phyloP scores from a whole-genome alignment of 2,329 filamentous ascomycete genomes.

The Pestalotiopsis sp. region DNA sequence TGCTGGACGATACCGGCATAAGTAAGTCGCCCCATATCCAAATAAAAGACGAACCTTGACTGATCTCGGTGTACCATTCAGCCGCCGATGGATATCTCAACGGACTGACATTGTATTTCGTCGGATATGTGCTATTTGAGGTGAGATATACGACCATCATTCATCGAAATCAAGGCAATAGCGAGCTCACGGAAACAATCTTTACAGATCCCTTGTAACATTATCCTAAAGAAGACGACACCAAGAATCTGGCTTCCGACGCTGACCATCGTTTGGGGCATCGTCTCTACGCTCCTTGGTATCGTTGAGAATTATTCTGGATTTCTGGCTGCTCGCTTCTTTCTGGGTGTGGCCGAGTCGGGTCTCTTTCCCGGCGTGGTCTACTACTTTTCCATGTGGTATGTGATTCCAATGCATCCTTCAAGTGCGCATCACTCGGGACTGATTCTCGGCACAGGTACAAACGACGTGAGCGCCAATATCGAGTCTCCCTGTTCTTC shows the following conservation, averaged over 20 bases:
- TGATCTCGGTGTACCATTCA: conserved; percentile 18
- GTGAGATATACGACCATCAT: conserved; percentile 27
- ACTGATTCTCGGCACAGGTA: conserved; percentile 42
- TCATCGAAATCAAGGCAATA: not conserved
- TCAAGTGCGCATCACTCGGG: too few species aligned
- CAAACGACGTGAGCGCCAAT: conserved; percentile 55
- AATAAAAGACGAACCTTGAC: conserved; percentile 20
- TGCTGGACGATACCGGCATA: conserved; percentile 54
- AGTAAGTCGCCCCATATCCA: conserved; percentile 40
- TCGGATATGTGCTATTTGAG: conserved; percentile 61
- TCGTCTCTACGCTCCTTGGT: conserved; percentile 55
- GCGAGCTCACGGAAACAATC: conserved; percentile 10
- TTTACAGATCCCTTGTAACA: conserved; percentile 59
- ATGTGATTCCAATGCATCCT: conserved; percentile 21
- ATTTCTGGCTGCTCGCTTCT: conserved; percentile 56
- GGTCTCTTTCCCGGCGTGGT: conserved; percentile 55
- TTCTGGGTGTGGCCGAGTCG: conserved; percentile 57
- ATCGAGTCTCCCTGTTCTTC: conserved; percentile 59
- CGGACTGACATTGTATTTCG: conserved; percentile 68
- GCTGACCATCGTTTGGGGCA: conserved; percentile 57
- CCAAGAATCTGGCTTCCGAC: conserved; percentile 60
- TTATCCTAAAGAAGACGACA: conserved; percentile 62
- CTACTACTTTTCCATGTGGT: conserved; percentile 55
- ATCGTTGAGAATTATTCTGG: conserved; percentile 52
- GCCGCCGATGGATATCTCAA: conserved; percentile 66